Percentiles rank a stretch among this genome's conserved stretches.
These are phyloP conservation scores for Nephromyces sp. DNA, from an alignment of 169 alveolate species.

Conservation along the genomic window DNA sequence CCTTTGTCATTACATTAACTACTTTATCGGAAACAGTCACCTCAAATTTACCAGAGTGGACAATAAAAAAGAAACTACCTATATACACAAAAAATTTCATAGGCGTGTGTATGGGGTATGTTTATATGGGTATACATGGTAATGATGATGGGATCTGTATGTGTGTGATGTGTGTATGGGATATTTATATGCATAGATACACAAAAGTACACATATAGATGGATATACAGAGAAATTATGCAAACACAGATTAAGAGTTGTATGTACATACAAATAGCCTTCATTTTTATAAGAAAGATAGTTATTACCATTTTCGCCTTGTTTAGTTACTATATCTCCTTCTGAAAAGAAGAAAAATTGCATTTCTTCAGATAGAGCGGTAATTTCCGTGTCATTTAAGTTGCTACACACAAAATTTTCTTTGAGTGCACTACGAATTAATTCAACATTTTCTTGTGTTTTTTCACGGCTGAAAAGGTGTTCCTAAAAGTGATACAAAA, in stretches of 20 bases:
- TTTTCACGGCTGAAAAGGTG: conserved; percentile 16
- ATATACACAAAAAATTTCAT: background rate
- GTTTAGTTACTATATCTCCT: conserved; percentile 70
- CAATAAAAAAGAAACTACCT: conserved; percentile 72
- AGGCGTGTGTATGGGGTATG: background rate
- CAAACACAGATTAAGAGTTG: background rate
- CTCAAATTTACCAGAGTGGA: conserved; percentile 56
- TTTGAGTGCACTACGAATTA: conserved; percentile 59
- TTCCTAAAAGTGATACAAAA: background rate
- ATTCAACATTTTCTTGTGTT: conserved; percentile 48
- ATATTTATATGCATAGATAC: background rate
- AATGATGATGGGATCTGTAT: background rate
- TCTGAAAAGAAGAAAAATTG: conserved; percentile 60
- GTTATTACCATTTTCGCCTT: conserved; percentile 64
- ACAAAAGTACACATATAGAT: background rate
- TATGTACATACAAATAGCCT: background rate
- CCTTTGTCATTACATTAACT: conserved; percentile 74
- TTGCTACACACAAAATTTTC: conserved; percentile 69
- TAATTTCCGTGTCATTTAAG: conserved; percentile 69
- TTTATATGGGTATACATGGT: background rate
- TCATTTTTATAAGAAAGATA: background rate
- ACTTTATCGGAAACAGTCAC: conserved; percentile 75
- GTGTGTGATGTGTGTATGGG: background rate
- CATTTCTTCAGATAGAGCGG: conserved; percentile 73
- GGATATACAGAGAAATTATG: background rate